Conservation (phyloP, 768 basidiomycete species). For the Cantharellus cinnabarinus region DNA sequence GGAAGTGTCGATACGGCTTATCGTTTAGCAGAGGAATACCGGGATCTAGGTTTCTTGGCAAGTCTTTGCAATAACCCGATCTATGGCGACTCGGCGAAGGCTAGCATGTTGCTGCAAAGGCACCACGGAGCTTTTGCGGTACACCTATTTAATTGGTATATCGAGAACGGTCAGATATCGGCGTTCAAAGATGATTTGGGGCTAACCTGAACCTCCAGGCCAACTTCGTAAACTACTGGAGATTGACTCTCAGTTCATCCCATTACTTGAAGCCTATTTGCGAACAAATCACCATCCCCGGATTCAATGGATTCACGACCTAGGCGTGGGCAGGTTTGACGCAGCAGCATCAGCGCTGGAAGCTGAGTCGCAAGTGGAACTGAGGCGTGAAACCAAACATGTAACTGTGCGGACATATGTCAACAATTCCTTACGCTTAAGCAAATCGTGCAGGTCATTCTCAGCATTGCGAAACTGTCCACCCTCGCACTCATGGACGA, state of each 20-base stretch:
- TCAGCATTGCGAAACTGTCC: conserved; percentile 77
- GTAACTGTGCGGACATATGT: conserved; percentile 23
- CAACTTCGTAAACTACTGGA: conserved; percentile 68
- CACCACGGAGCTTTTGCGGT: conserved; percentile 48
- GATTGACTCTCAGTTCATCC: conserved; percentile 40
- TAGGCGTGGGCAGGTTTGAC: conserved; percentile 42
- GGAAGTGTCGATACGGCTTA: conserved; percentile 55
- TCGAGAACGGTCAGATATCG: conserved; percentile 46
- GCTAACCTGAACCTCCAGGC: conserved; percentile 18
- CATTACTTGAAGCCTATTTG: conserved; percentile 58
- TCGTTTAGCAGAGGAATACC: conserved; percentile 65
- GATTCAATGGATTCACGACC: conserved; percentile 76
- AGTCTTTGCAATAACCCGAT: conserved; percentile 50
- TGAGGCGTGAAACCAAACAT: conserved; percentile 51
- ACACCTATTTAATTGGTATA: conserved; percentile 86
- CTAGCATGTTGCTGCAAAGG: conserved; percentile 57
- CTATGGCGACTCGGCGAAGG: conserved; percentile 34
- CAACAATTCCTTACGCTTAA: not conserved
- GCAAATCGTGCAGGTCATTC: conserved; percentile 40
- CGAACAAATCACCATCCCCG: conserved; percentile 31
- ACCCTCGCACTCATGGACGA: not conserved
- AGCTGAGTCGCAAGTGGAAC: conserved; percentile 34
- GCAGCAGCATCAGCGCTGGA: conserved; percentile 44
- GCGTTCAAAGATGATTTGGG: not conserved
- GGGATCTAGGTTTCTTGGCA: conserved; percentile 71